Evolutionary conservation across 768 basidiomycete species (phyloP), one percentile per base, ranked within the genome.

Genomic region (Cyathus striatus): DNA sequence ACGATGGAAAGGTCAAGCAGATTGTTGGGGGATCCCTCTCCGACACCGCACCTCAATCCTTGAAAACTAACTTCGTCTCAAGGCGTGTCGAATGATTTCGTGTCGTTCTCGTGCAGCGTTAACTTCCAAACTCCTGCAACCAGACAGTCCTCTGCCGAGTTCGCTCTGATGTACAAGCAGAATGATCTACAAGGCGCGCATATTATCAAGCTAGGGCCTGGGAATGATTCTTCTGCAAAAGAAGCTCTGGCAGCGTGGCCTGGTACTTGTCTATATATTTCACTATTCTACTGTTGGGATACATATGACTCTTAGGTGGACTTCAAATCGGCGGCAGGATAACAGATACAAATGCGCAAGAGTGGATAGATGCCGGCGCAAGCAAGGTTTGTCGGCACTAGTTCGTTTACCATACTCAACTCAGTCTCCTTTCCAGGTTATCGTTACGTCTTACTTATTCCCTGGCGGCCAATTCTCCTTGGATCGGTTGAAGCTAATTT

Each of bases 371-470:
- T 27, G 76, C 77, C 2, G 95, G 95, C 4, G 96, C 96, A 14
- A 85, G 84, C 58, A 98, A 99, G 74, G 95, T 65, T 17, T 22
- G 35, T 4, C 24, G 10, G 13, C 22, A 38, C 20, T 26, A 23
- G 27, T 46, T 12, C 22, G 43, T 44, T 23, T 42, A 42, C 36
- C 41, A 44, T 30, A 30, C 16, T 16, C 27, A 10, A 16, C 10
- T 30, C 27, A n/a, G n/a, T n/a, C n/a, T 46, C 30, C 33, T 23
- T 25, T 37, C 4, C 53, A 98, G 94, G 82, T 98, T 51, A 97
- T 99, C 41, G 88, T 99, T n/a, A 99, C 96, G 3, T 96, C 94
- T 10, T 90, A 83, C 63, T 80, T 99, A 33, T 99, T 99, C 49
- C 94, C 96, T 0, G 61, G 65, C n/a, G 84, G 71, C 2, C 80